Base-by-base conservation (phyloP, 2,329 filamentous ascomycete genomes). In the Curvularia sp. region DNA sequence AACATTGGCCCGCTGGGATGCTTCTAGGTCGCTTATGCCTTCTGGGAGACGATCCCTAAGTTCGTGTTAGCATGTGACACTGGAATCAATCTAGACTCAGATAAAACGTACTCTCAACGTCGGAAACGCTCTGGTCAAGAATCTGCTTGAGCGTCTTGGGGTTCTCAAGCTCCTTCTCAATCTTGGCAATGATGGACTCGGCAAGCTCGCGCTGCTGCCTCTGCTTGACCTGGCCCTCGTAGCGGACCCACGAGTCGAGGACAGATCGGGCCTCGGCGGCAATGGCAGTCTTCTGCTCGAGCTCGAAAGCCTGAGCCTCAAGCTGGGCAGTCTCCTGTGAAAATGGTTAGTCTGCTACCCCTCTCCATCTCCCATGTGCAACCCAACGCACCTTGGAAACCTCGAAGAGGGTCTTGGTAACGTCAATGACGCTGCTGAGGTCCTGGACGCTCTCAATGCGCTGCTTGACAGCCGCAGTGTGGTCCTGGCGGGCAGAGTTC, bases 191-290 rank as follows among this genome's bases (percentile, higher is more conserved):
- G 81, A 99, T 85, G 80, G 84, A 88, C 78, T 96, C 89, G 66
- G 95, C 92, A 68, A 99, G 88, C 86, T 99, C 95, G 82, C 86
- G 89, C 87, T 99, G 95, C 86, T 99, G 93, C 80, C 95, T 90
- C 85, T 94, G 90, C 91, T 98, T 99, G 77, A 99, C 93, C 86
- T 98, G 95, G 74, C 91, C 85, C 85, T 99, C 95, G 82, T 99
- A 99, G 79, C 95, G 91, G 67, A 98, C 93, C 96, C 95, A 99
- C 58, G 93, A 97, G 80, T 99, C 95, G 67, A 99, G 89, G 60
- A 98, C 95, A 62, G 86, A 76, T 89, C 97, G 99, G 77, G 94
- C 94, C 86, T 99, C 95, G 66, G 88, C 84, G 59, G 93, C 93
- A 68, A 99, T 85, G 72, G 93, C 91, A 62, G 94, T 97, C 84